Conservation (phyloP, 805 yeast genomes). For the Sugiyamaella smithiae region DNA sequence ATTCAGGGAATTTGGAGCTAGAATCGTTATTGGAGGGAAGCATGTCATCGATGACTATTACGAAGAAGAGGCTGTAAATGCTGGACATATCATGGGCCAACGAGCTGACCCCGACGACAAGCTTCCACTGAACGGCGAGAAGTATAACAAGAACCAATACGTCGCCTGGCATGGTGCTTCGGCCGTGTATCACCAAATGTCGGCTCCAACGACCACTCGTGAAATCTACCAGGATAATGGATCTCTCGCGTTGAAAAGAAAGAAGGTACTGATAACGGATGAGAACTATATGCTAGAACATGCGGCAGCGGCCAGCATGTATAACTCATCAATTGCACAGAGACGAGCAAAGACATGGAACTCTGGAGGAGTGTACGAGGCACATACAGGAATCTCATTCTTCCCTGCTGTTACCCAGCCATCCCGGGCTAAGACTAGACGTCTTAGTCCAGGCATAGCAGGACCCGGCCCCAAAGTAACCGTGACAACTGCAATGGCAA, state of each 20-base stretch:
- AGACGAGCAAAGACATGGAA: conserved; percentile 49
- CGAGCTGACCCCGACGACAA: conserved; percentile 63
- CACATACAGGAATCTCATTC: conserved; percentile 79
- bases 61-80: conserved; percentile 52
- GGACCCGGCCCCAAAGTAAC: conserved; percentile 14
- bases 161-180: conserved; percentile 54
- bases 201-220: conserved; percentile 30
- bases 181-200: conserved; percentile 38
- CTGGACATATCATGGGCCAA: conserved; percentile 69
- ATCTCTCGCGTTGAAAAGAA: conserved; percentile 24
- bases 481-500: conserved; percentile 26
- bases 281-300: conserved; percentile 84
- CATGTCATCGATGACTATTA: conserved; percentile 86
- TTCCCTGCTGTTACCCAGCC: conserved; percentile 79
- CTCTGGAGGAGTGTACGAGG: conserved; percentile 65
- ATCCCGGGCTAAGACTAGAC: conserved; percentile 35
- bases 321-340: conserved; percentile 59
- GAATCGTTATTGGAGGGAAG: conserved; percentile 73
- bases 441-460: conserved; percentile 29
- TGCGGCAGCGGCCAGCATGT: conserved; percentile 71
- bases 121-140: conserved; percentile 42
- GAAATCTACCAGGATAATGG: conserved; percentile 24
- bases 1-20: conserved; percentile 89
- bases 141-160: conserved; percentile 48
- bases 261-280: conserved; percentile 46